A percentile compares a stretch with the other conserved stretches of the same genome.
Evolutionary conservation across 306 rosid genomes (phyloP).

Genomic region (Sicyos baderoa): DNA sequence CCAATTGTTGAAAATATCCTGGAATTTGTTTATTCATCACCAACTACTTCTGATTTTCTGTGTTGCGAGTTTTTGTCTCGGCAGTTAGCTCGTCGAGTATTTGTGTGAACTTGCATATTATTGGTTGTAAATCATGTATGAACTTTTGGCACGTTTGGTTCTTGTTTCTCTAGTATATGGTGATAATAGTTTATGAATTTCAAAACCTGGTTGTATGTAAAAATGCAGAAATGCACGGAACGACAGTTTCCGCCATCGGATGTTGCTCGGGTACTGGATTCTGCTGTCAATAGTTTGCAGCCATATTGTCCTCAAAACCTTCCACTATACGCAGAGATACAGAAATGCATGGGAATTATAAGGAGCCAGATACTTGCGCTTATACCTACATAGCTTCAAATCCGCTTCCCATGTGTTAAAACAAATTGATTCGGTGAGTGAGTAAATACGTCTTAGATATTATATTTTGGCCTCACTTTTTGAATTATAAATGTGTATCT

Average conservation of each 20-base stretch:
- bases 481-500: constrained; percentile 9
- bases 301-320: constrained; percentile 70
- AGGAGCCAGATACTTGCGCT: constrained; percentile 89
- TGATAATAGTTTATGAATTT: not conserved
- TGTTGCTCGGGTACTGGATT: constrained; percentile 75
- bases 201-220: constrained; percentile 19
- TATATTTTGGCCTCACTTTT: constrained; percentile 11
- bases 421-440: not conserved
- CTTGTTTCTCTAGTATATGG: not conserved
- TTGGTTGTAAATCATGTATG: no score
- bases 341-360: constrained; percentile 85
- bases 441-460: constrained; percentile 11
- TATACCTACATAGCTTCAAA: constrained; percentile 54
- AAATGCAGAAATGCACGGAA: constrained; percentile 85
- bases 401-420: not conserved
- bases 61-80: not conserved
- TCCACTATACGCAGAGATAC: constrained; percentile 67
- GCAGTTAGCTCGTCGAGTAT: not conserved
- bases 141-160: not conserved
- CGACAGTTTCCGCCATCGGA: constrained; percentile 87
- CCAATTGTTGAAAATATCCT: no score
- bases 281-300: constrained; percentile 65
- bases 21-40: no score
- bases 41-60: no score
- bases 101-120: not conserved